Evolutionary conservation across 768 basidiomycete genomes (phyloP), one percentile per base, ranked within the genome.

Genomic region (Collybia sp.): DNA sequence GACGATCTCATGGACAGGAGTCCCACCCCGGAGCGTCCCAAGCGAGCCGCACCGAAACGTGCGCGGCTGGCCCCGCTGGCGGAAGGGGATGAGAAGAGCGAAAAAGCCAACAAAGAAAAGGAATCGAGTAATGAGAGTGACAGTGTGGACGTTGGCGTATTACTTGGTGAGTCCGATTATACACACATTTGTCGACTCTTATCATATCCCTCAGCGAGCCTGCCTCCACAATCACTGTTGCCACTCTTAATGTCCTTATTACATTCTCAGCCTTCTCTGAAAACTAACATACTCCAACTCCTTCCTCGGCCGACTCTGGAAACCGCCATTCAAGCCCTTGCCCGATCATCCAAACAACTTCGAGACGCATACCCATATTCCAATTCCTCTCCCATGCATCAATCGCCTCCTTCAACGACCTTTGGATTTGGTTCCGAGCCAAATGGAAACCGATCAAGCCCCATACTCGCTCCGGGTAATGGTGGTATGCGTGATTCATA

Each of bases 301-400:
- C 89, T 93, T 58, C 90, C 90, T 42, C 80, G 87, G n/a, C 90
- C 90, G 12, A 85, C 88, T 1, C 68, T 91, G 47, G 84, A 88
- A 25, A 82, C 76, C 25, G 89, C 87, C 9, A 62, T 81, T 20
- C 79, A 88, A 54, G 81, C 82, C 11, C 65, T 93, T 18, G 73
- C 75, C 30, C 76, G 74, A 50, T 82, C 86, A 6, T 77, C 84
- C 20, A 80, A 79, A 67, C 87, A 82, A 59, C 73, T 93, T 34
- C 79, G 80, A 34, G 88, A 92, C 44, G 86, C 88, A 12, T 88
- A 87, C 62, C 90, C 90, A 5, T 93, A 89, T 61, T 89, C 90
- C 2, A 82, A 72, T 45, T 55, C 65, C 3, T 53, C 73, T 32
- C 64, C 67, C 17, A 68, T 59, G 30, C 48, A 58, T 6, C 67